Evolutionary conservation across 495 filamentous ascomycete species (phyloP).

Genomic region (Daldinia childiae): DNA sequence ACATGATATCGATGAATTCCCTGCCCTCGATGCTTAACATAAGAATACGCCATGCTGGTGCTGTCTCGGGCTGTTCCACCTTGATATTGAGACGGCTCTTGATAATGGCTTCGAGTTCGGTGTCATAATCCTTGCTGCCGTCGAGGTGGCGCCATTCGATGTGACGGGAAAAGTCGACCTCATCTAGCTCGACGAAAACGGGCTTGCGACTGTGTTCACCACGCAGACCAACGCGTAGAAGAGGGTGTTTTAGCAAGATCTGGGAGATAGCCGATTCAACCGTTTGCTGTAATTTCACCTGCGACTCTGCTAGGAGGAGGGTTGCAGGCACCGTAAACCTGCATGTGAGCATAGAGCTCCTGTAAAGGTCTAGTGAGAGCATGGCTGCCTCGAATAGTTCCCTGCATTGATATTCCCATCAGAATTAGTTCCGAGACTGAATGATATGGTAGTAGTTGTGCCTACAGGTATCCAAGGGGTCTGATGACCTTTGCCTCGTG

Average conservation of each 20-base stretch:
- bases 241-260: conserved; percentile 45
- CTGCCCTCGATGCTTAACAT: conserved; percentile 23
- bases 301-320: conserved; percentile 6
- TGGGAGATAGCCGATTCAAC: conserved; percentile 45
- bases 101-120: conserved; percentile 27
- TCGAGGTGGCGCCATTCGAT: conserved; percentile 36
- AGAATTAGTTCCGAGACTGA: neutral
- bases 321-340: conserved; percentile 40
- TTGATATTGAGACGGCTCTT: conserved; percentile 40
- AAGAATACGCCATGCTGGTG: conserved; percentile 48
- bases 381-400: conserved; percentile 43
- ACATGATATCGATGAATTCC: conserved; percentile 41
- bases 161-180: conserved; percentile 45
- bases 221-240: conserved; percentile 46
- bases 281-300: conserved; percentile 4
- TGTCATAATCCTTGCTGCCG: conserved; percentile 17
- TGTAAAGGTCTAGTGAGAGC: conserved; percentile 47
- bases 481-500: conserved; percentile 25
- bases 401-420: conserved; percentile 7
- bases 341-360: conserved; percentile 48
- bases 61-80: conserved; percentile 33
- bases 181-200: conserved; percentile 41
- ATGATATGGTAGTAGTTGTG: neutral
- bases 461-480: conserved; percentile 30
- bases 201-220: conserved; percentile 44